Evolutionary conservation across 1,139 yeast genomes (phyloP).

Genomic region (Pichia sp.): DNA sequence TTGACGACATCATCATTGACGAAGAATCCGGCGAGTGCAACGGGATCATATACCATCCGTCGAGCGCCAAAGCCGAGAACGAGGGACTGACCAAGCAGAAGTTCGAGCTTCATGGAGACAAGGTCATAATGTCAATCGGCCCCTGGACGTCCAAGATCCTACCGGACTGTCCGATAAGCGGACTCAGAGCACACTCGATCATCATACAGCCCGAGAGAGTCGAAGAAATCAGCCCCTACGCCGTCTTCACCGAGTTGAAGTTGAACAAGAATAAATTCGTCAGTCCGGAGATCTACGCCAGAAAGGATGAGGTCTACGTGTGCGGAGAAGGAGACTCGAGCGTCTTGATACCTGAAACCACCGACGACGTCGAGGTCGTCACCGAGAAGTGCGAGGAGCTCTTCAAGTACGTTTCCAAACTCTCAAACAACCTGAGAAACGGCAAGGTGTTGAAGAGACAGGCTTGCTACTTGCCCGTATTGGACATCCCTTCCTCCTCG

Average conservation of each 20-base stretch:
- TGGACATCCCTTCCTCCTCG: conserved; percentile 84
- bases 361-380: conserved; percentile 89
- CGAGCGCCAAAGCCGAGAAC: conserved; percentile 42
- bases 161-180: conserved; percentile 90
- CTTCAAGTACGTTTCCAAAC: conserved; percentile 73
- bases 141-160: conserved; percentile 93
- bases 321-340: conserved; percentile 96
- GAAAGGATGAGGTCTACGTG: conserved; percentile 92
- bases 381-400: conserved; percentile 84
- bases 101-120: conserved; percentile 56
- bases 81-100: conserved; percentile 30
- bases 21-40: conserved; percentile 61
- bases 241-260: conserved; percentile 86
- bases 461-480: conserved; percentile 93
- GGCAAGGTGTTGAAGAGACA: conserved; percentile 82
- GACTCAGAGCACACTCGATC: conserved; percentile 90
- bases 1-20: conserved; percentile 57
- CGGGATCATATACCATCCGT: conserved; percentile 63
- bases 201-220: conserved; percentile 77
- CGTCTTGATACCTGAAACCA: conserved; percentile 87
- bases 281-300: conserved; percentile 91
- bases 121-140: conserved; percentile 81
- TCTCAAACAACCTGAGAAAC: conserved; percentile 63
- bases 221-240: conserved; percentile 78
- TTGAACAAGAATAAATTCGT: conserved; percentile 61